Base-by-base conservation (phyloP, 2,329 filamentous ascomycete species). In the Talaromyces islandicus region DNA sequence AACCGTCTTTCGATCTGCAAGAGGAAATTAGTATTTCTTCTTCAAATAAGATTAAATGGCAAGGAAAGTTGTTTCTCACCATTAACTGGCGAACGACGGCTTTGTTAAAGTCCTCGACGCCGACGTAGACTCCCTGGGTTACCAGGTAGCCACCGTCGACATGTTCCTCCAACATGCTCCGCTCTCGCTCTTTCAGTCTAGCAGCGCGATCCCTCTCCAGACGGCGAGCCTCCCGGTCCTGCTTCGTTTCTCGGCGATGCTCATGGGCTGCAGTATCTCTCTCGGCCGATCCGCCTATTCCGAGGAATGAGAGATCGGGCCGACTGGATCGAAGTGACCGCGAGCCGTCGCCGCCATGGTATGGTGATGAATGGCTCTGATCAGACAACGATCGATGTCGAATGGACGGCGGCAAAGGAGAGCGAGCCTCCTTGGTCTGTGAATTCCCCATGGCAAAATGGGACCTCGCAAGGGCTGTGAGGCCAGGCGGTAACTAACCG, bases 111-210 rank as follows among this genome's bases (percentile, higher is more conserved):
- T 99, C 94, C 75, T 99, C 94, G 0, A 86, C 80, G 0, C 93
- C 92, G 24, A 91, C 93, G 71, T 99, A 99, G 55, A 92, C 90
- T 38, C 94, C 94, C 71, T 96, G 85, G 0, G 94, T 99, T 32
- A 99, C 94, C 54, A 99, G 78, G 77, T 88, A 99, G 24, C 94
- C 94, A 21, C 94, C 94, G 74, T 99, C 94, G 3, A 97, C 89
- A 73, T 92, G 86, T 72, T 99, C 94, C 68, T 97, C 92, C 64
- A 82, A 87, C 78, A 97, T 86, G 70, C 94, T 99, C 65, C 89
- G 84, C 74, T 96, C 92, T 54, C 94, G 85, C 73, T 99, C 94
- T 73, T 91, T 91, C 50, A 88, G 77, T 60, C 94, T 83, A 41
- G 85, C 82, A 17, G 83, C 79, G 52, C 91, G 86, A 73, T 97